These are phyloP conservation scores for Pyricularia grisea DNA, from an alignment of 2,329 filamentous ascomycete genomes.

Conservation along the genomic window DNA sequence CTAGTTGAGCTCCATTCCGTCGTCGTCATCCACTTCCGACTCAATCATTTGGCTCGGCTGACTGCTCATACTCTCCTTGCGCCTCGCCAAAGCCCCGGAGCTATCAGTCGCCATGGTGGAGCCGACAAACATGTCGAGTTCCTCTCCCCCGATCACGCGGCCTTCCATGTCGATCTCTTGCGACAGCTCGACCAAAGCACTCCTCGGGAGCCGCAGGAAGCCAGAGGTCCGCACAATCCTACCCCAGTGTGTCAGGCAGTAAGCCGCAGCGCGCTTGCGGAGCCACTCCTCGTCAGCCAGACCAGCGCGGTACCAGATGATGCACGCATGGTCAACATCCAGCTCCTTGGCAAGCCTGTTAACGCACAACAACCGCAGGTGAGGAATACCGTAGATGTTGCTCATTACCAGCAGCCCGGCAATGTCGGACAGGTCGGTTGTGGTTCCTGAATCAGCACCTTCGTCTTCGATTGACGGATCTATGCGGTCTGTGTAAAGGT, in stretches of 20 bases:
- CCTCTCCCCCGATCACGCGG: conserved; percentile 80
- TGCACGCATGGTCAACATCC: conserved; percentile 87
- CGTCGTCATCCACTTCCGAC: conserved; percentile 33
- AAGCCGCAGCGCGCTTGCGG: conserved; percentile 74
- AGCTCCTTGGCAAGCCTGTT: conserved; percentile 84
- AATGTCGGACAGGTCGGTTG: conserved; percentile 72
- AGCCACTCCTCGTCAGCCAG: conserved; percentile 91
- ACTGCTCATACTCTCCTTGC: conserved; percentile 53
- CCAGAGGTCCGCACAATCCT: conserved; percentile 82
- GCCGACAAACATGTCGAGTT: conserved; percentile 49
- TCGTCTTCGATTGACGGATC: conserved; percentile 38
- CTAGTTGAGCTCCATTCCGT: conserved; percentile 14
- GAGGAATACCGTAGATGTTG: conserved; percentile 95
- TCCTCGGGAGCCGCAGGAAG: conserved; percentile 71
- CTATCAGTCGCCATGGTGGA: conserved; percentile 34
- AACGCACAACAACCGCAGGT: conserved; percentile 81
- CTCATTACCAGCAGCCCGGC: conserved; percentile 94
- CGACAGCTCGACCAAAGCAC: conserved; percentile 79
- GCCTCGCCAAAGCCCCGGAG: conserved; percentile 23
- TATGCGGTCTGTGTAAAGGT: conserved; percentile 94
- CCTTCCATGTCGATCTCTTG: conserved; percentile 91
- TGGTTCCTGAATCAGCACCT: conserved; percentile 51
- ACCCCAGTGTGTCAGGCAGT: conserved; percentile 92
- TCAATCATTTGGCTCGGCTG: conserved; percentile 47
- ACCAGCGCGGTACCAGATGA: conserved; percentile 90